Conservation (phyloP, 2,329 filamentous ascomycete species). For the Talaromyces sp. region DNA sequence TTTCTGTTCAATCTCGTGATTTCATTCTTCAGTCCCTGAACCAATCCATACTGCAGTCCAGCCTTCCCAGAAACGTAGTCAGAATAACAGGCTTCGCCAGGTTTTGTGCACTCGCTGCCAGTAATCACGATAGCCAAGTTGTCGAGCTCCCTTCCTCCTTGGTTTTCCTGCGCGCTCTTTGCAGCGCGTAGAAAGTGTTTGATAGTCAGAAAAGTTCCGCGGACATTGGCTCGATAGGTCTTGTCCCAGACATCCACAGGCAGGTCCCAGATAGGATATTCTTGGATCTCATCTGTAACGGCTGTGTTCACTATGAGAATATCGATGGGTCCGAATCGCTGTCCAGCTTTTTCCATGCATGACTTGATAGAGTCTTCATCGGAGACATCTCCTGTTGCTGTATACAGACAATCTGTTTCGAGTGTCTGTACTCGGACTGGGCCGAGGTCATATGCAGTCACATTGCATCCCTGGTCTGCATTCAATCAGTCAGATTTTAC, state of each 20-base stretch:
- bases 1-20: conserved; percentile 48
- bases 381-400: conserved; percentile 44
- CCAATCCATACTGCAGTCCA: conserved; percentile 49
- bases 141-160: conserved; percentile 35
- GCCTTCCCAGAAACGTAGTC: conserved; percentile 50
- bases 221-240: conserved; percentile 46
- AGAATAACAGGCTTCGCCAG: conserved; percentile 39
- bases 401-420: conserved; percentile 32
- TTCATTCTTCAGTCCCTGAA: conserved; percentile 51
- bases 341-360: conserved; percentile 37
- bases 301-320: conserved; percentile 51
- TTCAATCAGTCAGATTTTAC: neutral
- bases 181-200: conserved; percentile 50
- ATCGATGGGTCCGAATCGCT: conserved; percentile 47
- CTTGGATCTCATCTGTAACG: conserved; percentile 46
- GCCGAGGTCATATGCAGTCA: conserved; percentile 48
- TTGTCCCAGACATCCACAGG: conserved; percentile 49
- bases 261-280: conserved; percentile 50
- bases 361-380: conserved; percentile 42
- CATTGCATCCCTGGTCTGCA: conserved; percentile 49
- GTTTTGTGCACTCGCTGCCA: conserved; percentile 48
- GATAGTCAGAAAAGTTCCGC: conserved; percentile 51
- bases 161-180: conserved; percentile 32
- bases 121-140: conserved; percentile 52
- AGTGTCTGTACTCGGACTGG: conserved; percentile 27